phyloP scores from a whole-genome alignment of 1,139 yeast genomes.

The Saccharomyces pastorianus region DNA sequence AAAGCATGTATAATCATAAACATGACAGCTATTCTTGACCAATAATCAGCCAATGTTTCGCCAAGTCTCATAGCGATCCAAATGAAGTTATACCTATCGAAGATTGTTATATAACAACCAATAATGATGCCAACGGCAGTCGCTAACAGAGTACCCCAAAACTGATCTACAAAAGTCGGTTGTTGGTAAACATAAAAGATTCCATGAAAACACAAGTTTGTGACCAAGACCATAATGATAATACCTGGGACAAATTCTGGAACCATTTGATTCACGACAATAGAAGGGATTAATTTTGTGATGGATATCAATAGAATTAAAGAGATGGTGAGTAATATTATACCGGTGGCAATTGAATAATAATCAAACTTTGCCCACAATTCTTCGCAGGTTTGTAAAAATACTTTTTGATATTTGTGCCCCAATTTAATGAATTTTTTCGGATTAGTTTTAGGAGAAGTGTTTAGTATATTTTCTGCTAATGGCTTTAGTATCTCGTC shows the following conservation, averaged over 20 bases:
- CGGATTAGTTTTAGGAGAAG: slow-evolving; percentile 7
- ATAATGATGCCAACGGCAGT: slow-evolving; percentile 58
- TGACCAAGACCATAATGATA: slow-evolving; percentile 45
- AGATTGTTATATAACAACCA: slow-evolving; percentile 69
- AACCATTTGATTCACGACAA: slow-evolving; percentile 66
- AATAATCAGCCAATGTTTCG: slow-evolving; percentile 55
- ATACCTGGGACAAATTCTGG: slow-evolving; percentile 65
- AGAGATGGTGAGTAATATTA: slow-evolving; percentile 47
- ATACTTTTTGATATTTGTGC: slow-evolving; percentile 45
- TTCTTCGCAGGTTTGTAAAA: slow-evolving; percentile 61
- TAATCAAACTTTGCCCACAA: slow-evolving; percentile 87
- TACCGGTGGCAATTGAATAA: slow-evolving; percentile 56
- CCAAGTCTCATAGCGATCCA: slow-evolving; percentile 52
- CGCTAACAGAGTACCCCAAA: slow-evolving; percentile 52
- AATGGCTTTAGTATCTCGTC: background rate
- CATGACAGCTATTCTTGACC: slow-evolving; percentile 63
- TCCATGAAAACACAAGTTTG: slow-evolving; percentile 33
- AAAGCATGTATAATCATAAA: slow-evolving; percentile 55
- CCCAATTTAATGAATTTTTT: slow-evolving; percentile 19
- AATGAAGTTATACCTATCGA: slow-evolving; percentile 63
- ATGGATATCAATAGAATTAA: slow-evolving; percentile 52
- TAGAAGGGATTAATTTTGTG: slow-evolving; percentile 72
- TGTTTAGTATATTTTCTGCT: background rate
- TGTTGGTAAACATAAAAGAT: slow-evolving; percentile 57
- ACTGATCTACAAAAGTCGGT: slow-evolving; percentile 38